Conservation (phyloP, 1,139 yeast species). For the Lipomyces yarrowii region DNA sequence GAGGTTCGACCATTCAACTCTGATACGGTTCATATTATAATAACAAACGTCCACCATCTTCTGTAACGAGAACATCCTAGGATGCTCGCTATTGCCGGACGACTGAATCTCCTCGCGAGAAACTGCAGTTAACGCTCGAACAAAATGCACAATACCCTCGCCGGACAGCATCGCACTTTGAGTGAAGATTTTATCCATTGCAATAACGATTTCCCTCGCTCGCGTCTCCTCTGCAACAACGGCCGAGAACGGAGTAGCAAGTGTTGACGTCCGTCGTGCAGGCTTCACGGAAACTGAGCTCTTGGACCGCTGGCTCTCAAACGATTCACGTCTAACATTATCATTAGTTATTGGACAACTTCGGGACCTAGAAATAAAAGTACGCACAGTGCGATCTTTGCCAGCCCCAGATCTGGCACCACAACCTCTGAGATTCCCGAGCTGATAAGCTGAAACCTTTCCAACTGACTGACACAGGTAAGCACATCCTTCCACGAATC, state of each 20-base stretch:
- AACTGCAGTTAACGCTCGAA: slow-evolving; percentile 81
- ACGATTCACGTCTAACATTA: slow-evolving; percentile 43
- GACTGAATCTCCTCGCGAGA: slow-evolving; percentile 90
- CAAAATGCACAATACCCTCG: slow-evolving; percentile 82
- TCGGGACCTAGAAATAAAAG: slow-evolving; percentile 14
- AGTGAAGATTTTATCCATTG: slow-evolving; percentile 84
- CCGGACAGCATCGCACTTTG: slow-evolving; percentile 81
- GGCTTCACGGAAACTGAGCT: slow-evolving; percentile 11
- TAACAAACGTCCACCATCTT: slow-evolving; percentile 97
- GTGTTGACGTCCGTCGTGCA: slow-evolving; percentile 16
- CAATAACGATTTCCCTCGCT: slow-evolving; percentile 77
- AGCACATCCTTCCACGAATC: slow-evolving; percentile 84
- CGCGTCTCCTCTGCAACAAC: slow-evolving; percentile 63
- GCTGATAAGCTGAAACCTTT: slow-evolving; percentile 83
- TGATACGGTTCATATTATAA: slow-evolving; percentile 94
- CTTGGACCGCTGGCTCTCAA: slow-evolving; percentile 43
- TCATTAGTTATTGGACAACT: slow-evolving; percentile 6
- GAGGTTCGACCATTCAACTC: slow-evolving; percentile 94
- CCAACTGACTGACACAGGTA: slow-evolving; percentile 84
- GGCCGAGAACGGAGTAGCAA: slow-evolving; percentile 43
- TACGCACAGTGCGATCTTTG: slow-evolving; percentile 52
- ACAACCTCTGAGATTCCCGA: slow-evolving; percentile 84
- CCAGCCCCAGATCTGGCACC: slow-evolving; percentile 83
- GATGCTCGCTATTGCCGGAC: slow-evolving; percentile 77
- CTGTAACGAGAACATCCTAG: slow-evolving; percentile 88